These are phyloP conservation scores for Dryas integrifolia DNA, from an alignment of 331 rosid species.

Conservation along the genomic window DNA sequence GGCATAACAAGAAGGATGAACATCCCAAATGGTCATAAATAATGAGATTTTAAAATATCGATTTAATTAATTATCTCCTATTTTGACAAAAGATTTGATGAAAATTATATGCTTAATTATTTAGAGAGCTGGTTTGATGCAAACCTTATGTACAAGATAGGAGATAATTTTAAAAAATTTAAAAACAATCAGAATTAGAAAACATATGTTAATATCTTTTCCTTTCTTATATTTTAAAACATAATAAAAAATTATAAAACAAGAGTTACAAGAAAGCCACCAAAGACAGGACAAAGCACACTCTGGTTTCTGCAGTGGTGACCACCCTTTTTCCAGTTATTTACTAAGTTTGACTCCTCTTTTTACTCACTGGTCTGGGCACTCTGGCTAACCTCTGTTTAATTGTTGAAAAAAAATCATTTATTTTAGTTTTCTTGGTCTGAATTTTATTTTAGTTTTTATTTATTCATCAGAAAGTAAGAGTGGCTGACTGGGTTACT, in stretches of 20 bases:
- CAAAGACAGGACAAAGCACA: slow-evolving; percentile 22
- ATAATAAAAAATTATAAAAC: background rate
- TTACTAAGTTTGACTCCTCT: slow-evolving; percentile 55
- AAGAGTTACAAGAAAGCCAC: background rate
- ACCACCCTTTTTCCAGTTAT: slow-evolving; percentile 31
- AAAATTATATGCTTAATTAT: no score
- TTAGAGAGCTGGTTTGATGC: no score
- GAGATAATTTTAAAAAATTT: no score
- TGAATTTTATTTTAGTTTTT: slow-evolving; percentile 7
- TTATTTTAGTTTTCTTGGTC: no score
- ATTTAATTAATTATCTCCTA: no score
- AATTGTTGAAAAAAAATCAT: background rate
- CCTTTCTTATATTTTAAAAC: background rate
- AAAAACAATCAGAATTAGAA: no score
- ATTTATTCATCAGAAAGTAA: background rate
- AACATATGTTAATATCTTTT: no score
- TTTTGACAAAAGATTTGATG: no score
- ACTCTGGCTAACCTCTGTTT: slow-evolving; percentile 7
- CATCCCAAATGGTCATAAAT: no score
- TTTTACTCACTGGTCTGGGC: slow-evolving; percentile 45
- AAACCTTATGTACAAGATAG: no score
- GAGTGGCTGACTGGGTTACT: background rate
- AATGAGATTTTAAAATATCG: no score
- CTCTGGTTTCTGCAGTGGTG: slow-evolving; percentile 30
- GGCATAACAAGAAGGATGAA: no score